Conservation (phyloP, 2,329 filamentous ascomycete species). For the Periconia sp. region DNA sequence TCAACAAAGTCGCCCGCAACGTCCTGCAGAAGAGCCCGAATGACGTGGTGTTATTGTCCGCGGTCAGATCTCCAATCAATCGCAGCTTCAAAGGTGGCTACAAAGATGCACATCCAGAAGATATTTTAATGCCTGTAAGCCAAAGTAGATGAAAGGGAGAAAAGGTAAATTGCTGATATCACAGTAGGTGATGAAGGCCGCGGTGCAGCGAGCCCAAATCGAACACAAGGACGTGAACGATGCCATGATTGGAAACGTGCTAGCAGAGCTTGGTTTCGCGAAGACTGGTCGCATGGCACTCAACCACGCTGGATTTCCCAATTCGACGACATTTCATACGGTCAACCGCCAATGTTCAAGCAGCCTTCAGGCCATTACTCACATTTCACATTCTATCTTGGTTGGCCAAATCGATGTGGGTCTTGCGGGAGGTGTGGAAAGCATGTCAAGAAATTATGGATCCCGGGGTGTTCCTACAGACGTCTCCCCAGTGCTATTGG, state of each 20-base stretch:
- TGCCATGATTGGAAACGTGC: conserved; percentile 71
- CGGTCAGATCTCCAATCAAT: conserved; percentile 83
- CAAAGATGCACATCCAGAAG: conserved; percentile 91
- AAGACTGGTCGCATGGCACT: conserved; percentile 89
- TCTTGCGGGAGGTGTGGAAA: conserved; percentile 85
- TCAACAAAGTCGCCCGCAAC: conserved; percentile 49
- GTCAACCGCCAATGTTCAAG: conserved; percentile 98
- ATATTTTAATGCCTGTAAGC: conserved; percentile 69
- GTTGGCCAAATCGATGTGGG: conserved; percentile 83
- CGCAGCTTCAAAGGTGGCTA: conserved; percentile 91
- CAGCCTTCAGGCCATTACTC: conserved; percentile 90
- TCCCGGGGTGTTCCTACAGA: conserved; percentile 72
- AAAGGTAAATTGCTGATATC: conserved; percentile 68
- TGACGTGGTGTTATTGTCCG: conserved; percentile 92
- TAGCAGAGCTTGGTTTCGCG: conserved; percentile 78
- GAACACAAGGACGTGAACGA: conserved; percentile 32
- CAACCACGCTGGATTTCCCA: conserved; percentile 90
- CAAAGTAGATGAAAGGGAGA: background rate
- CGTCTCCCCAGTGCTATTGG: conserved; percentile 75
- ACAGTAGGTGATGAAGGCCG: conserved; percentile 73
- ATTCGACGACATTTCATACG: conserved; percentile 79
- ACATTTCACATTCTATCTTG: conserved; percentile 86
- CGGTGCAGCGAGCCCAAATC: conserved; percentile 32
- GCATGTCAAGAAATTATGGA: conserved; percentile 89
- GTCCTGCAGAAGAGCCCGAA: conserved; percentile 88